Evolutionary conservation across 257 asterid species (phyloP).

Genomic region (Jacaranda copaia): DNA sequence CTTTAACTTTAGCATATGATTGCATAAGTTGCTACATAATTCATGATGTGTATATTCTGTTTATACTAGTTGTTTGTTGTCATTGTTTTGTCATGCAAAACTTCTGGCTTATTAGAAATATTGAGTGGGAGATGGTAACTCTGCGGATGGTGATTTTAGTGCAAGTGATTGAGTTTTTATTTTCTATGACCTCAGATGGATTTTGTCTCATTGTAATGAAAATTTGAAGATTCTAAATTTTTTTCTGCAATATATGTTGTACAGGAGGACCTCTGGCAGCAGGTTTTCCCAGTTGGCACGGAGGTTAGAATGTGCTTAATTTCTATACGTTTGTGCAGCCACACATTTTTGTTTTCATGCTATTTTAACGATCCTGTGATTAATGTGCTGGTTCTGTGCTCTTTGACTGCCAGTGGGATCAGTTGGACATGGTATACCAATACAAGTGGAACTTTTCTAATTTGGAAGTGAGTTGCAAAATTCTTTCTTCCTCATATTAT

Average conservation of each 20-base stretch:
- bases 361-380: background rate
- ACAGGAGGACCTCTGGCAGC: slow-evolving; percentile 85
- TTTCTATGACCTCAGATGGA: background rate
- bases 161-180: background rate
- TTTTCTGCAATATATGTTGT: slow-evolving; percentile 22
- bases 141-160: background rate
- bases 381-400: background rate
- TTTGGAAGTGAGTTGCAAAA: slow-evolving; percentile 68
- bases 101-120: background rate
- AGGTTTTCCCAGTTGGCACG: slow-evolving; percentile 79
- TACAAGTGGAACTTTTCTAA: slow-evolving; percentile 85
- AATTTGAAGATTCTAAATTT: slow-evolving; percentile 9
- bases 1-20: background rate
- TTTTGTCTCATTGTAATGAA: background rate
- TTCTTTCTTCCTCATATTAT: background rate
- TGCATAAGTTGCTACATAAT: background rate
- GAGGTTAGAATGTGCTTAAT: slow-evolving; percentile 50
- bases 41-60: background rate
- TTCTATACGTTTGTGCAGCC: slow-evolving; percentile 10
- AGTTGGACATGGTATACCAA: slow-evolving; percentile 84
- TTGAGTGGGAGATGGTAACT: background rate
- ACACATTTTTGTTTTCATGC: background rate
- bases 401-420: slow-evolving; percentile 85
- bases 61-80: background rate
- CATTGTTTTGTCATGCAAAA: background rate